phyloP scores from a whole-genome alignment of 805 yeast species.

The Saturnispora galanensis region DNA sequence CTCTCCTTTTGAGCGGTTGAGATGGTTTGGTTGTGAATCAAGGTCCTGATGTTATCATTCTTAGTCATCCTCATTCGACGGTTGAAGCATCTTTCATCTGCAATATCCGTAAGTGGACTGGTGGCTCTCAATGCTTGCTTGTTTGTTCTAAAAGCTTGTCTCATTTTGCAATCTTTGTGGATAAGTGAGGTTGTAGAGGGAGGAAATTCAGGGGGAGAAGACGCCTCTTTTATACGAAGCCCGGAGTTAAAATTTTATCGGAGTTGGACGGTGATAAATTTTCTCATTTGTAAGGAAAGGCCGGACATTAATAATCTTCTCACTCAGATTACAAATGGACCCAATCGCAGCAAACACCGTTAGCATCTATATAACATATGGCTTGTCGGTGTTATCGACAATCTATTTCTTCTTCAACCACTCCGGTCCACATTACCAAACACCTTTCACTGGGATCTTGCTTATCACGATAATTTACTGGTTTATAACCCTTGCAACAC shows the following conservation, averaged over 20 bases:
- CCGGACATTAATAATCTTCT: slow-evolving; percentile 8
- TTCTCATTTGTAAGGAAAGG: background rate
- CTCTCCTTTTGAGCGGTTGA: slow-evolving; percentile 3
- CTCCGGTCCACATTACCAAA: slow-evolving; percentile 35
- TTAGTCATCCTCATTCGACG: background rate
- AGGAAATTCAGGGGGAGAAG: background rate
- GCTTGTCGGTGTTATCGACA: slow-evolving; percentile 42
- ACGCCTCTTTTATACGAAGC: background rate
- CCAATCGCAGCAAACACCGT: slow-evolving; percentile 23
- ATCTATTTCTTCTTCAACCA: slow-evolving; percentile 45
- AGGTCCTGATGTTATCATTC: background rate
- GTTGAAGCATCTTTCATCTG: slow-evolving; percentile 3
- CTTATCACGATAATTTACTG: slow-evolving; percentile 46
- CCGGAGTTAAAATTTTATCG: too few relatives aligned
- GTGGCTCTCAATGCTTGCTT: background rate
- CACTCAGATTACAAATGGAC: slow-evolving; percentile 6
- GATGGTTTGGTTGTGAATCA: background rate
- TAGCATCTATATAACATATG: slow-evolving; percentile 43
- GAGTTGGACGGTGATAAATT: background rate
- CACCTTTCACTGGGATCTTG: slow-evolving; percentile 61
- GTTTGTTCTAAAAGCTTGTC: background rate
- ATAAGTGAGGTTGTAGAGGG: too few relatives aligned
- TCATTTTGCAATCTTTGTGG: background rate
- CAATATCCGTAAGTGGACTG: background rate
- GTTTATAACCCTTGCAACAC: slow-evolving; percentile 44